phyloP scores from a whole-genome alignment of 2,329 filamentous ascomycete genomes.

The Paracoccidioides brasiliensis region DNA sequence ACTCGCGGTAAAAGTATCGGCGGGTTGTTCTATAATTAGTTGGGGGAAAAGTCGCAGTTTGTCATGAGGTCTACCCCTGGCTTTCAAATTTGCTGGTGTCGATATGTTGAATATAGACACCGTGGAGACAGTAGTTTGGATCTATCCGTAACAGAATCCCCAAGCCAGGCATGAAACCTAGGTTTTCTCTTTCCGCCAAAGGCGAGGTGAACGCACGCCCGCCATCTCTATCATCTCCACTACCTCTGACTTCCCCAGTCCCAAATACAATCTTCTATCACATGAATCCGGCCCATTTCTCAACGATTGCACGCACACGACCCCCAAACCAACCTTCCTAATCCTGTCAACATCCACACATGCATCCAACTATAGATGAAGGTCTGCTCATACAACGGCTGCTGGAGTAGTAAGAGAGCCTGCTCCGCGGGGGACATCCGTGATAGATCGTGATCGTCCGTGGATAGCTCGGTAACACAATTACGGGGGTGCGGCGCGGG shows the following conservation, averaged over 20 bases:
- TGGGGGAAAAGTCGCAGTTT: too few relatives aligned
- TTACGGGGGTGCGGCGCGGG: background rate
- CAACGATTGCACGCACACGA: background rate
- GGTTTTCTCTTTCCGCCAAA: background rate
- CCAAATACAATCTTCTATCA: too few relatives aligned
- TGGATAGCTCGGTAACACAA: background rate
- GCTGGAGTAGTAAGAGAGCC: background rate
- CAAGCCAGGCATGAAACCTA: background rate
- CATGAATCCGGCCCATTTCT: background rate
- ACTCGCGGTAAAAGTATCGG: too few relatives aligned
- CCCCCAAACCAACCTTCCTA: background rate
- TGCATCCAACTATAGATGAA: background rate
- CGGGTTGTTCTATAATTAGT: too few relatives aligned
- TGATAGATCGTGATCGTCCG: constrained; percentile 1
- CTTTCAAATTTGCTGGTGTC: background rate
- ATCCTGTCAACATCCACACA: background rate
- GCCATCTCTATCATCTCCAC: background rate
- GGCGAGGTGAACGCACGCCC: background rate
- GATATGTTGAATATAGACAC: background rate
- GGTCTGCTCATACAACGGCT: background rate
- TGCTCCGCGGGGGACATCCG: constrained; percentile 1
- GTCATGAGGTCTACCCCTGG: background rate
- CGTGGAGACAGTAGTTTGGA: background rate
- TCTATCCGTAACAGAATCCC: background rate
- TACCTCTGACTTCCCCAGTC: background rate